Base-by-base conservation (phyloP, 2,329 filamentous ascomycete genomes). In the Phialemoniopsis sp. region DNA sequence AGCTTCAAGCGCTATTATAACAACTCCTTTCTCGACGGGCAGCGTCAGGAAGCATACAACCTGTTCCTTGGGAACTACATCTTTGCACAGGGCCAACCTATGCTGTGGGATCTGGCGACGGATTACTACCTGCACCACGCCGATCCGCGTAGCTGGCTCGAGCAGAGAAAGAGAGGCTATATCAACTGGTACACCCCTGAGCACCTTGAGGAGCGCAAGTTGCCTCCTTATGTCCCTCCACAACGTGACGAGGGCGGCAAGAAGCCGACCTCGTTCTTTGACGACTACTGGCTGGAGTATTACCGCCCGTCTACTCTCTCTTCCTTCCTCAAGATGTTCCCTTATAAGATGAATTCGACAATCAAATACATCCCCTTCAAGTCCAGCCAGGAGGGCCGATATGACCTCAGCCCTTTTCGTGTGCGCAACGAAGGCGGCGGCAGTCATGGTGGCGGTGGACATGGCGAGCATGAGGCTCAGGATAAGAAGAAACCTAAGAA, bases 1-100 rank as follows among this genome's bases (percentile, higher is more conserved):
- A 95, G 89, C 59, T 96, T 98, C 70, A 98, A 97, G 62, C 80
- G 93, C 19, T 98, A 97, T 61, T 98, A 98, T 63, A 95, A 97
- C 66, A 98, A 98, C 57, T 54, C 91, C 0, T 98, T 98, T 59
- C 76, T 98, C 8, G 93, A 98, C 60, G 90, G 86, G n/a, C 93
- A 98, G 58, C 82, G 93, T 26, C 93, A 98, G 63, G 93, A 98
- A 63, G 93, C 93, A 1, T 97, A 97, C 62, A 98, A 98, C 51
- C 71, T 98, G 9, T 98, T 98, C 56, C 75, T 98, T 2, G 93
- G 93, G 7, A 96, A 97, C 56, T 98, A 98, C 59, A 87, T 90
- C 37, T 97, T 89, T 57, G 67, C 77, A 0, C 82, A 89, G 47
- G 89, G 87, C 0, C 85, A 95, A 56, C 93, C 93, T 1, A 91